These are phyloP conservation scores for Xylaria cubensis DNA, from an alignment of 495 filamentous ascomycete species.

Conservation along the genomic window DNA sequence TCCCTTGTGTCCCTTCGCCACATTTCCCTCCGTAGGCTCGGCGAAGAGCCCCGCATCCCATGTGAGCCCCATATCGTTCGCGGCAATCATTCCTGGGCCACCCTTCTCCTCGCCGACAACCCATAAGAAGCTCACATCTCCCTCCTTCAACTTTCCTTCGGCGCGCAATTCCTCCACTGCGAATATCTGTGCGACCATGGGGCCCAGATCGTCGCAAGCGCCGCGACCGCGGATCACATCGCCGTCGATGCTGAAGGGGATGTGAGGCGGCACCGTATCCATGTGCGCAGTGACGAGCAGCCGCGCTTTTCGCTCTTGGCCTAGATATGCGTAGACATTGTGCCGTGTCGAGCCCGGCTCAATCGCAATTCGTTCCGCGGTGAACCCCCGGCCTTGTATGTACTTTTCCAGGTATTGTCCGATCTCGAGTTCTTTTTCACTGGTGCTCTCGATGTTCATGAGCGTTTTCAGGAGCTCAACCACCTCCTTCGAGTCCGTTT, in stretches of 20 bases:
- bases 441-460: slow-evolving; percentile 40
- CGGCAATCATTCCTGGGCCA: slow-evolving; percentile 71
- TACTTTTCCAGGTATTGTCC: slow-evolving; percentile 36
- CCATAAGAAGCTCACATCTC: slow-evolving; percentile 69
- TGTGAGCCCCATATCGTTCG: slow-evolving; percentile 51
- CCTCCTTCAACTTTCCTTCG: slow-evolving; percentile 39
- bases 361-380: slow-evolving; percentile 44
- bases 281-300: slow-evolving; percentile 67
- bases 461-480: slow-evolving; percentile 34
- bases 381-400: slow-evolving; percentile 37
- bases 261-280: slow-evolving; percentile 59
- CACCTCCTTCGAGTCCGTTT: slow-evolving; percentile 27
- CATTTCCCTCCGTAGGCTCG: slow-evolving; percentile 74
- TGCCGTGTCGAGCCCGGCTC: slow-evolving; percentile 50
- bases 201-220: slow-evolving; percentile 73
- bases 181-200: slow-evolving; percentile 68
- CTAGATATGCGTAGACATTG: slow-evolving; percentile 72
- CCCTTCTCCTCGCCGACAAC: slow-evolving; percentile 76
- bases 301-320: slow-evolving; percentile 56
- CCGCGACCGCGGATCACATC: slow-evolving; percentile 68
- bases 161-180: slow-evolving; percentile 62
- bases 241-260: slow-evolving; percentile 55
- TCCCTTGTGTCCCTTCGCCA: slow-evolving; percentile 77
- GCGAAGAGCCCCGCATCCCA: slow-evolving; percentile 75
- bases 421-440: slow-evolving; percentile 41